Evolutionary conservation across 116 monocot species (phyloP).

Genomic region (Dioscorea cayenensis): DNA sequence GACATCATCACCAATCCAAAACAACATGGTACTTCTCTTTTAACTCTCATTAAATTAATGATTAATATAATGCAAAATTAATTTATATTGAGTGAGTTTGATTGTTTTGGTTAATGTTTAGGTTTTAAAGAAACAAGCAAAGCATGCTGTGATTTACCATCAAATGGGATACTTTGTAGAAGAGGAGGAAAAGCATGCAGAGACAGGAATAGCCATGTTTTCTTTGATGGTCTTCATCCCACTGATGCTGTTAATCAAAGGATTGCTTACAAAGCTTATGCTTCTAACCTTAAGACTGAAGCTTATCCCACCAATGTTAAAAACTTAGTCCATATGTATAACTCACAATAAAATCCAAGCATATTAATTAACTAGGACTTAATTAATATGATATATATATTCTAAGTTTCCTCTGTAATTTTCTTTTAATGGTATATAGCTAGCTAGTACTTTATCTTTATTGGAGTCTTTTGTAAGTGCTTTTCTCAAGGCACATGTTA

Average conservation of each 20-base stretch:
- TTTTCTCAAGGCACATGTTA: no score
- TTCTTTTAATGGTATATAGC: no score
- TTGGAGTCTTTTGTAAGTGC: not conserved
- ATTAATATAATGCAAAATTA: no score
- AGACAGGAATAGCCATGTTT: conserved; percentile 21
- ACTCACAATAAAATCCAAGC: not conserved
- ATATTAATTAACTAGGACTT: not conserved
- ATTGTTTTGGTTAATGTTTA: conserved; percentile 4
- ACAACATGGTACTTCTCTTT: conserved; percentile 12
- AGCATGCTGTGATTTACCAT: conserved; percentile 40
- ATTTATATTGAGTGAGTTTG: not conserved
- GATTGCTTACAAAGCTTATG: conserved; percentile 47
- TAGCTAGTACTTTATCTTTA: not conserved
- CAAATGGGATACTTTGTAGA: conserved; percentile 31
- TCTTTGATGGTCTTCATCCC: conserved; percentile 68
- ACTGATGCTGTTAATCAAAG: conserved; percentile 50
- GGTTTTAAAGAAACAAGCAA: conserved; percentile 33
- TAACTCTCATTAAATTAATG: no score
- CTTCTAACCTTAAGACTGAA: conserved; percentile 13
- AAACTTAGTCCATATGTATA: conserved; percentile 19
- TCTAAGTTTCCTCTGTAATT: not conserved
- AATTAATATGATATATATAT: not conserved
- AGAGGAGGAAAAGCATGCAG: conserved; percentile 29
- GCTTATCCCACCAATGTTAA: conserved; percentile 51
- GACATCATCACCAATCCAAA: conserved; percentile 35